Base-by-base conservation (phyloP, 2,329 filamentous ascomycete species). In the Fusarium sacchari region DNA sequence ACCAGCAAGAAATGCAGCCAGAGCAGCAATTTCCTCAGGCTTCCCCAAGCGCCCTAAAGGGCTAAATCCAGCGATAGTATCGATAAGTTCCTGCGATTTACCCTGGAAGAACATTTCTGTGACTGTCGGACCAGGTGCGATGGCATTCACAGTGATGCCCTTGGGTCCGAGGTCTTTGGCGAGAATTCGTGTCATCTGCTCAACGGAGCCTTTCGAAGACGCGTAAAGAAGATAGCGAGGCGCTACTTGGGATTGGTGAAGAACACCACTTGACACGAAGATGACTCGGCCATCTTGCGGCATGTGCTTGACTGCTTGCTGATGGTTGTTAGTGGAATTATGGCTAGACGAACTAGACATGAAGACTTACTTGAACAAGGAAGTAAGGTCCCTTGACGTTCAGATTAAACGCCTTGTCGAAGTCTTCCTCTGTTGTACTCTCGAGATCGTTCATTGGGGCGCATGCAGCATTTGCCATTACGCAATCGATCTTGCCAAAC, bases 191-290 rank as follows among this genome's bases (percentile, higher is more conserved):
- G 64, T 53, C 64, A 67, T 67, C 12, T 67, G 64, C 7, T 67
- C 64, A 5, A 67, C n/a, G 0, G 64, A 65, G 4, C 64, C 64
- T 18, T 67, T 67, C 3, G 52, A 26, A 1, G 64, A 64, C 15
- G 64, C 64, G 22, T 67, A 67, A 1, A 67, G 64, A 18, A 67
- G 64, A 18, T 67, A 67, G 7, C 46, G 64, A n/a, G 64, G 64
- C 20, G 40, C 18, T 3, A 67, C 64, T 4, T 17, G 37, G 0
- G 64, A 67, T 14, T 67, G 64, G 6, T 67, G 64, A 6, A 67
- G 22, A 11, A 67, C 49, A 7, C 62, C 64, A 1, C 52, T 67
- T 4, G 64, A 67, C 12, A 67, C 64, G 2, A 67, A 52, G 10
- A 67, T 67, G 11, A 67, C 22, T 5, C 64, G 52, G 1, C 64